Evolutionary conservation across 805 yeast genomes (phyloP).

Genomic region (Metschnikowia proteae): DNA sequence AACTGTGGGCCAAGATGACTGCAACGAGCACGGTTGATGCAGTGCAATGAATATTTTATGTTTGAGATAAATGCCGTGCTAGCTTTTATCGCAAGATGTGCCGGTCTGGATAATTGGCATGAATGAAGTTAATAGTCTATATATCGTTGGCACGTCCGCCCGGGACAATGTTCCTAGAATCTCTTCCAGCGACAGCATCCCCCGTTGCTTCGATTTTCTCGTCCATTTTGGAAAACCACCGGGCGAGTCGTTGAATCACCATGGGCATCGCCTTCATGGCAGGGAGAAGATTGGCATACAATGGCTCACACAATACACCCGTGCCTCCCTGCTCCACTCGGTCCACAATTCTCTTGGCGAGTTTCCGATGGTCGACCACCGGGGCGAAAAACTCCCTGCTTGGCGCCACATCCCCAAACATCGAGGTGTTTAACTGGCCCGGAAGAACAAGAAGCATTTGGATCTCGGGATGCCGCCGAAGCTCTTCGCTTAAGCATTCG

Average conservation of each 20-base stretch:
- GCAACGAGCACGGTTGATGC: not conserved
- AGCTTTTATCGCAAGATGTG: too few relatives aligned
- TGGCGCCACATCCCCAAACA: slow-evolving; percentile 47
- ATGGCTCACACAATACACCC: slow-evolving; percentile 44
- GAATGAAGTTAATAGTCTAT: not conserved
- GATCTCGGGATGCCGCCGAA: slow-evolving; percentile 21
- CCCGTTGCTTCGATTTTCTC: slow-evolving; percentile 21
- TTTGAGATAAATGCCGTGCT: too few relatives aligned
- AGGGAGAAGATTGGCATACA: slow-evolving; percentile 47
- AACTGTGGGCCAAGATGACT: not conserved
- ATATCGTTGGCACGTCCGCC: not conserved
- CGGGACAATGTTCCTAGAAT: not conserved
- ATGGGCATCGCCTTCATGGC: slow-evolving; percentile 40
- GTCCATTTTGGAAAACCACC: slow-evolving; percentile 39
- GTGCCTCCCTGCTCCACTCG: slow-evolving; percentile 34
- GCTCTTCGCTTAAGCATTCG: slow-evolving; percentile 44
- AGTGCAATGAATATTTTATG: too few relatives aligned
- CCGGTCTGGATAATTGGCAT: not conserved
- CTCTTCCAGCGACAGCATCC: too few relatives aligned
- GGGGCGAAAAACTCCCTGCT: slow-evolving; percentile 47
- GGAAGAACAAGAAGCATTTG: slow-evolving; percentile 42
- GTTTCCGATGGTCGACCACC: slow-evolving; percentile 31
- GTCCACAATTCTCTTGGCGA: slow-evolving; percentile 35
- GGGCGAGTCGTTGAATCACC: slow-evolving; percentile 30
- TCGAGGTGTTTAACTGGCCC: slow-evolving; percentile 47